Conservation (phyloP, 306 rosid species). For the Quercus bicolor region DNA sequence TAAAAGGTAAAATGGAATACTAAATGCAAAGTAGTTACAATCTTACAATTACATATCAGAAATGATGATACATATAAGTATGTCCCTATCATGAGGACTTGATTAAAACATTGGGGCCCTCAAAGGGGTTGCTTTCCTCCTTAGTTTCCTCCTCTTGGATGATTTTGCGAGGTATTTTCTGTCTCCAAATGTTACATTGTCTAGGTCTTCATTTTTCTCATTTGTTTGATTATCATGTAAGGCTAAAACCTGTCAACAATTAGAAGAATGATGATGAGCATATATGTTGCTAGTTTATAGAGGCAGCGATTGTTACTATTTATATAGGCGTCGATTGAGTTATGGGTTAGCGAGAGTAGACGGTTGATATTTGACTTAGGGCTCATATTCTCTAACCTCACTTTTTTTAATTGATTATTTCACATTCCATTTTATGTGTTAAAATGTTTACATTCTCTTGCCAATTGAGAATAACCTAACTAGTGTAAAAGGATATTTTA, state of each 20-base stretch:
- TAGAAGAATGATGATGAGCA: background rate
- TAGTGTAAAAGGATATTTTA: too few relatives aligned
- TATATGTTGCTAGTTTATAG: background rate
- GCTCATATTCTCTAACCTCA: too few relatives aligned
- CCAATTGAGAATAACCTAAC: too few relatives aligned
- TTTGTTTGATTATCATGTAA: background rate
- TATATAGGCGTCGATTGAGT: too few relatives aligned
- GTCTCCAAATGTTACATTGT: background rate
- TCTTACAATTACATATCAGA: background rate
- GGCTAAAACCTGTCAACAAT: conserved; percentile 2
- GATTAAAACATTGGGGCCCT: conserved; percentile 28
- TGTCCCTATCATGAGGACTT: background rate
- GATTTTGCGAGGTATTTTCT: background rate
- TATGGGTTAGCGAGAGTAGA: too few relatives aligned
- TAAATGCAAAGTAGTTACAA: background rate
- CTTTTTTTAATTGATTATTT: too few relatives aligned
- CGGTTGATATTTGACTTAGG: too few relatives aligned
- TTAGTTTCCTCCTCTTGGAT: conserved; percentile 9
- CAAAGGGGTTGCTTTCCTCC: conserved; percentile 28
- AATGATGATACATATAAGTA: background rate
- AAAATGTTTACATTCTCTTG: too few relatives aligned
- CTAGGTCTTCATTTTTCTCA: background rate
- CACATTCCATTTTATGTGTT: too few relatives aligned
- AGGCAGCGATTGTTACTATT: too few relatives aligned
- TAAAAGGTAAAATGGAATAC: background rate